Base-by-base conservation (phyloP, 2,329 filamentous ascomycete species). In the Meredithiella fracta region DNA sequence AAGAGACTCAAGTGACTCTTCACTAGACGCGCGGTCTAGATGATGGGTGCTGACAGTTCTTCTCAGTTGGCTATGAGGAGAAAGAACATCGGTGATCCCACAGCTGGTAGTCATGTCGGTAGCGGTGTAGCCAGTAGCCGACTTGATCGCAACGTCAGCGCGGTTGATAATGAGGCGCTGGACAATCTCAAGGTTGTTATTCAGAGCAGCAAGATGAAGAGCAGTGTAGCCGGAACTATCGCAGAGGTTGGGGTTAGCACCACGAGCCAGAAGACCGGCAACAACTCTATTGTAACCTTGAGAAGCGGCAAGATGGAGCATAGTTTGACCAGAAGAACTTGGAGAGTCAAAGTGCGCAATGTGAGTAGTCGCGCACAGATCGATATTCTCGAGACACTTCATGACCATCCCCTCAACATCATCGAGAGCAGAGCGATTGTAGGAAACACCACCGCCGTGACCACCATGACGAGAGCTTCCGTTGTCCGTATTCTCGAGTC, bases 141-240 rank as follows among this genome's bases (percentile, higher is more conserved):
- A 58, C 53, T 58, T 76, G 59, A 85, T 73, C 47, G 76, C 80
- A 31, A 84, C 78, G 67, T 89, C 83, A 1, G 85, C 86, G 40
- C 86, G 85, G 42, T 79, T 77, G 23, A 85, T 73, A 61, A 90
- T 80, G 58, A 94, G 74, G 14, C 84, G 79, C 59, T 83, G 77
- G 14, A 91, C 82, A 61, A 92, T 87, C 64, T 88, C 82, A 9
- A 79, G 71, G 63, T 89, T 82, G 60, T 83, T 79, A 66, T 85
- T 83, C 64, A 94, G 76, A 25, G 85, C 82, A 20, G 88, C 87
- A 64, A 91, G 78, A 66, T 94, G 86, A 70, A 94, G 76, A 14
- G 88, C 81, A 3, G 86, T 88, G 67, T 87, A 91, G 22, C 87
- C 87, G 52, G 84, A 83, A 60, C 81, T 83, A 65, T 94, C 88